Base-by-base conservation (phyloP, 805 yeast species). In the Kluyveromyces aestuarii region DNA sequence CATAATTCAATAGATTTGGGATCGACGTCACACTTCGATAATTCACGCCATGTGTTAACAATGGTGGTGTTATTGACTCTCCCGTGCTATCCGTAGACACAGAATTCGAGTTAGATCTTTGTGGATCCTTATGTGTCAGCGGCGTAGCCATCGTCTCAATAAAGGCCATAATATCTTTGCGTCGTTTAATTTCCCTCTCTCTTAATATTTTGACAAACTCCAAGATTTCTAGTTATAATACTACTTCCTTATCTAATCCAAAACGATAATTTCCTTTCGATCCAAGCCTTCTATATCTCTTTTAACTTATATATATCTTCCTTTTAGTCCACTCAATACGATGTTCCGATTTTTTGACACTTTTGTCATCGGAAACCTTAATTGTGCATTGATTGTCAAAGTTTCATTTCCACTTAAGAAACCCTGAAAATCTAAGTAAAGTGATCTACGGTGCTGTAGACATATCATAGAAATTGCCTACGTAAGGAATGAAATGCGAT, bases 1-100 rank as follows among this genome's bases (percentile, higher is more conserved):
- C 45, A 38, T 43, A 43, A 38, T 43, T 43, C 27, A 43, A 43
- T n/a, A 43, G 39, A 33, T 43, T 43, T 8, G 45, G 45, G 7
- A 43, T 43, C 27, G 45, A 43, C 21, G 45, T 33, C 16, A 43
- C 45, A 21, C 45, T 33, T n/a, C 25, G 38, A 38, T 43, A 43
- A 18, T 38, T 33, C 17, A 30, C 39, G 11, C 45, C 36, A 13
- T 43, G 45, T 8, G 45, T 16, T n/a, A 43, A 18, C 11, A 33
- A 19, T 19, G 38, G 45, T 17, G 45, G 45, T 8, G 39, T 43
- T 2, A 14, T 43, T 2, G 45, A 43, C n/a, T 21, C n/a, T 11
- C 27, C 17, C 19, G 45, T 43, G 8, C 39, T 27, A 33, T 21
- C 18, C n/a, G 45, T 13, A 8, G 45, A 33, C 19, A 17, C 16